Base-by-base conservation (phyloP, 2,329 filamentous ascomycete species). In the Fusarium verrucosum region DNA sequence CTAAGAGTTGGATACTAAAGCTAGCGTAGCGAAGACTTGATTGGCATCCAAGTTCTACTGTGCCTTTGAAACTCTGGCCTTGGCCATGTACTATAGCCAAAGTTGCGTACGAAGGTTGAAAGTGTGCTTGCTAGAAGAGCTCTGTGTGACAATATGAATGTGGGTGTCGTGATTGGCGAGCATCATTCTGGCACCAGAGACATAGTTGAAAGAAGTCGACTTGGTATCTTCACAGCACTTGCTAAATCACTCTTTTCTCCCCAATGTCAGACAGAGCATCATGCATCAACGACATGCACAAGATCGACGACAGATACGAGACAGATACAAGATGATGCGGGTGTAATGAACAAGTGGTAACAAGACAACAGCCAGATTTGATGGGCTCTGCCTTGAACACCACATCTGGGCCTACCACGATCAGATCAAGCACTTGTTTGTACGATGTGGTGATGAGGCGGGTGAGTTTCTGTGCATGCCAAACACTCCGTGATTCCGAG, bases 401-500 rank as follows among this genome's bases (percentile, higher is more conserved):
- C 26, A 52, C 19, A 35, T 37, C 41, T 25, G 35, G 36, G 47
- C 36, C 37, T 45, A 28, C 44, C 38, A 33, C 50, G 35, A 44
- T 62, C 36, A 62, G 58, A 52, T 58, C 58, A 44, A 46, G 58
- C 46, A 49, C n/a, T 44, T 46, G 32, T 20, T 36, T 55, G 58
- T 63, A 38, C 41, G 37, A 47, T 50, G 28, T 25, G 25, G 22
- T 47, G 45, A 42, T 42, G 37, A 52, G n/a, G 26, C 19, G 40
- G 40, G 50, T 46, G 40, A 50, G 40, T 14, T 50, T 46, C 19
- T 22, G 30, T 60, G 32, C 56, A 45, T 45, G 38, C 26, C 43
- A 51, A 42, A 7, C 33, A 28, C 17, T 53, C 38, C 28, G 7
- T 13, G 19, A 41, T 40, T 40, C 36, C 35, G 11, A 49, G 22